Percentiles rank a stretch among this genome's conserved stretches.
Evolutionary conservation across 176 grass and related monocot species (phyloP).

Genomic region (Rhipidocladum racemiflorum): DNA sequence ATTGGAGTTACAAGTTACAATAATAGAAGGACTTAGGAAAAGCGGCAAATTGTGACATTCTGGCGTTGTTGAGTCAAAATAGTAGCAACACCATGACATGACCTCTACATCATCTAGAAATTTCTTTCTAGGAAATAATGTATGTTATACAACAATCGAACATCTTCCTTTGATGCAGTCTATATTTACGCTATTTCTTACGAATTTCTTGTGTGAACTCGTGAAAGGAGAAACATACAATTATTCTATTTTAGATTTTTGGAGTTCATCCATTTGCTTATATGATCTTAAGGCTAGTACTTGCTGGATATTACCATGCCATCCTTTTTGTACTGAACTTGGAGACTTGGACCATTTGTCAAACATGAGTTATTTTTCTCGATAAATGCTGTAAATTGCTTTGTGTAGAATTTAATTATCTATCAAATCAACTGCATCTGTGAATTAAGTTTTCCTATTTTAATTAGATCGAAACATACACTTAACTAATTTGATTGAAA

Average conservation of each 20-base stretch:
- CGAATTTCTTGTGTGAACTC: not conserved
- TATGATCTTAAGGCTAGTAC: not conserved
- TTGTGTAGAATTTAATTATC: too few relatives aligned
- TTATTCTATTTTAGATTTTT: not conserved
- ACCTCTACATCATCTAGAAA: not conserved
- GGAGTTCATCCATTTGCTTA: conserved; percentile 6
- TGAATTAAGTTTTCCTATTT: too few relatives aligned
- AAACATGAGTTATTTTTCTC: too few relatives aligned
- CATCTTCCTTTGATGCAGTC: not conserved
- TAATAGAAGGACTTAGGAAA: not conserved
- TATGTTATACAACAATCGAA: too few relatives aligned
- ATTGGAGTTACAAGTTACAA: not conserved
- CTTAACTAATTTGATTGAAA: too few relatives aligned
- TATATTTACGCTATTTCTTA: not conserved
- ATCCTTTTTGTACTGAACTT: not conserved
- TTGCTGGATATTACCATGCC: not conserved
- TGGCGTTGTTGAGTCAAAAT: not conserved
- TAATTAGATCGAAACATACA: too few relatives aligned
- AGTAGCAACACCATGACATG: not conserved
- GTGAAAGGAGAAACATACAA: not conserved
- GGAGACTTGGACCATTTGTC: not conserved
- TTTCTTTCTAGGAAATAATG: too few relatives aligned
- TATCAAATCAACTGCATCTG: too few relatives aligned
- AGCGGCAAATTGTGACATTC: not conserved
- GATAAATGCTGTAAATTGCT: too few relatives aligned